Evolutionary conservation across 352 stramenopile genomes (phyloP).

Genomic region (Plasmopara muralis): DNA sequence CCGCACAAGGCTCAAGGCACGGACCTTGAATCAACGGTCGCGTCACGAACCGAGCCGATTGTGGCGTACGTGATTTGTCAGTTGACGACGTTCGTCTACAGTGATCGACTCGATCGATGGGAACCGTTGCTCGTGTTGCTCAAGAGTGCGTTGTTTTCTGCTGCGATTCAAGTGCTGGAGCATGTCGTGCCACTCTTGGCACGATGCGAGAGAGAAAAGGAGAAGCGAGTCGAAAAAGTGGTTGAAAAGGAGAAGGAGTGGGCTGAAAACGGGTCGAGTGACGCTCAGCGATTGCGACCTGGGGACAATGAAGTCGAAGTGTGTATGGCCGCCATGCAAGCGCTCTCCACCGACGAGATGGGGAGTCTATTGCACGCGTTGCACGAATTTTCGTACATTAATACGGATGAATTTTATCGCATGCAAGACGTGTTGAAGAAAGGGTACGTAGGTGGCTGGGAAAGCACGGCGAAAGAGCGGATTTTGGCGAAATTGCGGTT

Average conservation of each 20-base stretch:
- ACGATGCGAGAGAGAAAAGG: conserved; percentile 30
- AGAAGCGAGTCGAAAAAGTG: not conserved
- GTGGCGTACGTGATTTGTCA: conserved; percentile 84
- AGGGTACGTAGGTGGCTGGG: conserved; percentile 75
- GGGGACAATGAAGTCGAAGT: conserved; percentile 48
- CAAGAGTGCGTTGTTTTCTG: conserved; percentile 52
- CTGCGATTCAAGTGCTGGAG: conserved; percentile 64
- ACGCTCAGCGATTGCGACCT: not conserved
- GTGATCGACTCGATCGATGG: conserved; percentile 71
- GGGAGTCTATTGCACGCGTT: conserved; percentile 48
- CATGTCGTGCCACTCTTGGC: conserved; percentile 67
- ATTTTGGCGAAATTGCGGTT: conserved; percentile 67
- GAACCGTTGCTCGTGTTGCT: conserved; percentile 71
- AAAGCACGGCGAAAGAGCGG: conserved; percentile 54
- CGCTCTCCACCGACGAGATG: conserved; percentile 58
- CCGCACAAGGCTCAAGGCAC: conserved; percentile 17
- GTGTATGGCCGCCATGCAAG: conserved; percentile 72
- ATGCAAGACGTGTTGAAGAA: conserved; percentile 78
- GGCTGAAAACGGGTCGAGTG: conserved; percentile 4
- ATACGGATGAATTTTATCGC: conserved; percentile 50
- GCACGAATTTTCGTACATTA: conserved; percentile 72
- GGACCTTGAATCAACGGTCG: conserved; percentile 33
- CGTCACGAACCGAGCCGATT: conserved; percentile 69
- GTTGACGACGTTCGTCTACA: conserved; percentile 69
- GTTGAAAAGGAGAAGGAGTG: conserved; percentile 1